Percentiles rank a stretch among this genome's conserved stretches.
Evolutionary conservation across 2,329 filamentous ascomycete species (phyloP).

Genomic region (Talaromyces sp.): DNA sequence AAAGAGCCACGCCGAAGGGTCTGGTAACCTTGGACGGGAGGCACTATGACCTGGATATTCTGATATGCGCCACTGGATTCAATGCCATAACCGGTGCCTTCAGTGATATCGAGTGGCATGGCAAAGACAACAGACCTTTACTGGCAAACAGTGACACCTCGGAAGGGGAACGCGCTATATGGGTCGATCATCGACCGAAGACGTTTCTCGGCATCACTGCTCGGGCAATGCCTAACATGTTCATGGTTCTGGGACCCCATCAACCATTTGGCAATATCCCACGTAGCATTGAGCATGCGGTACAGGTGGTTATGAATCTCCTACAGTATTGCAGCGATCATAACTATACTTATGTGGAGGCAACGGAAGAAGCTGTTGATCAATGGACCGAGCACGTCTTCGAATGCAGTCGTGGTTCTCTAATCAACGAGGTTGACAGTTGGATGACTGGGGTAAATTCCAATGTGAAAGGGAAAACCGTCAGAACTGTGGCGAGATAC

Average conservation of each 20-base stretch:
- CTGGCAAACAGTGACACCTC: constrained; percentile 24
- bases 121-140: constrained; percentile 10
- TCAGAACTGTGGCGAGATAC: constrained; percentile 44
- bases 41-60: constrained; percentile 34
- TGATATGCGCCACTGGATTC: constrained; percentile 20
- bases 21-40: constrained; percentile 35
- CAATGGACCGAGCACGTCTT: constrained; percentile 47
- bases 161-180: constrained; percentile 12
- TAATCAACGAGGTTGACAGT: constrained; percentile 46
- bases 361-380: constrained; percentile 34
- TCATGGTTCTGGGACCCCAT: constrained; percentile 53
- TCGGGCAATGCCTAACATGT: constrained; percentile 45
- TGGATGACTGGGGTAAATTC: constrained; percentile 55
- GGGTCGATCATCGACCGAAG: constrained; percentile 21
- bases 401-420: constrained; percentile 39
- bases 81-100: constrained; percentile 39
- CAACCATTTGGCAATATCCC: constrained; percentile 32
- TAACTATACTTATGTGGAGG: constrained; percentile 31
- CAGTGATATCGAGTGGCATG: constrained; percentile 33
- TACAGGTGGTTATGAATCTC: constrained; percentile 35
- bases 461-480: constrained; percentile 44
- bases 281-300: constrained; percentile 25
- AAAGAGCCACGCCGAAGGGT: constrained; percentile 27
- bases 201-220: constrained; percentile 41
- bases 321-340: constrained; percentile 20